Conservation (phyloP, 495 filamentous ascomycete genomes). For the Xylaria flabelliformis region DNA sequence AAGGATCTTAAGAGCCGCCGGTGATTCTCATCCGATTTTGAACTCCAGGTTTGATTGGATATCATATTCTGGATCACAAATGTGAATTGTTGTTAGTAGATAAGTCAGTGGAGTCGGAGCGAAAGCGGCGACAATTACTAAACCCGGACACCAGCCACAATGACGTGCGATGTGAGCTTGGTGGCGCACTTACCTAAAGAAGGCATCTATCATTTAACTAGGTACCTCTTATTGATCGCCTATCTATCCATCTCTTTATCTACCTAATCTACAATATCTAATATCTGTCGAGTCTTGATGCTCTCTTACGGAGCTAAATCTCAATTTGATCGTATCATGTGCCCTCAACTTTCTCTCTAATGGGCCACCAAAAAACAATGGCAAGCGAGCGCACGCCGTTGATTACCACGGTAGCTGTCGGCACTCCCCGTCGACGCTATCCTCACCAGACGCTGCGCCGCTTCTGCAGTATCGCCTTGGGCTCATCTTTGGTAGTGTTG, state of each 20-base stretch:
- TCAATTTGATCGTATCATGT: constrained; percentile 4
- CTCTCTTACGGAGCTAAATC: neutral
- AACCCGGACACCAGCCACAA: constrained; percentile 4
- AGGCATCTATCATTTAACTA: neutral
- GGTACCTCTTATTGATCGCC: neutral
- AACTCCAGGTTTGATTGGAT: neutral
- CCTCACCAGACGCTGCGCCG: constrained; percentile 71
- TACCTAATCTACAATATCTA: neutral
- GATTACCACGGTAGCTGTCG: constrained; percentile 62
- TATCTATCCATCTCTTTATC: neutral
- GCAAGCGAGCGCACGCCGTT: constrained; percentile 67
- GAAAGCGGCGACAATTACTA: neutral
- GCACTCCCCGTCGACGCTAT: constrained; percentile 64
- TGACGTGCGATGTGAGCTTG: neutral
- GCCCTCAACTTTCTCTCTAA: neutral
- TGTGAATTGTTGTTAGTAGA: neutral
- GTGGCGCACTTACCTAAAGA: constrained; percentile 6
- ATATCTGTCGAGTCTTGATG: neutral
- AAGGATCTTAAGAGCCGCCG: too few relatives aligned
- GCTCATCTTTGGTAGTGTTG: constrained; percentile 61
- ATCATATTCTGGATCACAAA: neutral
- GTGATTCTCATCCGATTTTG: too few relatives aligned
- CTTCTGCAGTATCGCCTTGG: constrained; percentile 71
- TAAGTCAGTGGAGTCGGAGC: neutral
- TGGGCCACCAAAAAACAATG: constrained; percentile 46